Evolutionary conservation across 2,329 filamentous ascomycete species (phyloP).

Genomic region (Penicillium sp.): DNA sequence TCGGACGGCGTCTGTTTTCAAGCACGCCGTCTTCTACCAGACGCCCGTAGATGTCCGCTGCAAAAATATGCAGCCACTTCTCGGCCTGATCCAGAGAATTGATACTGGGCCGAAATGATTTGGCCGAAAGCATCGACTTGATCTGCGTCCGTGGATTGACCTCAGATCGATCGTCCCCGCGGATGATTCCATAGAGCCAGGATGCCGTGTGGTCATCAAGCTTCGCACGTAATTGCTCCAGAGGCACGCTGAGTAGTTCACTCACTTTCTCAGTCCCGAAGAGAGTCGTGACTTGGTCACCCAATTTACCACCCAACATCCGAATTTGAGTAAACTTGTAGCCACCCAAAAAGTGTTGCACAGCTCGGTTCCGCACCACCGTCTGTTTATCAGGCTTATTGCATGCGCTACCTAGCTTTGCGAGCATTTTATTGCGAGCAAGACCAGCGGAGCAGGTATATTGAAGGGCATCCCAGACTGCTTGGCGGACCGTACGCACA

Average conservation of each 20-base stretch:
- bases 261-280: conserved; percentile 76
- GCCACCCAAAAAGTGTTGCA: conserved; percentile 68
- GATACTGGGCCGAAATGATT: conserved; percentile 84
- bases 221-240: conserved; percentile 70
- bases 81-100: conserved; percentile 69
- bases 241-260: conserved; percentile 64
- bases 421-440: conserved; percentile 87
- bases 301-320: conserved; percentile 90
- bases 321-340: conserved; percentile 95
- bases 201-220: conserved; percentile 76
- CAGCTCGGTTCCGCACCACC: conserved; percentile 79
- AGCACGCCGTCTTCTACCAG: conserved; percentile 85
- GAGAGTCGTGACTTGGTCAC: conserved; percentile 72
- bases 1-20: conserved; percentile 80
- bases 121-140: conserved; percentile 95
- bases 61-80: conserved; percentile 86
- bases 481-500: conserved; percentile 65
- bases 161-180: conserved; percentile 80
- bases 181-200: conserved; percentile 79
- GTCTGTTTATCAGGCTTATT: conserved; percentile 95
- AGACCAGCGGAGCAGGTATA: conserved; percentile 93
- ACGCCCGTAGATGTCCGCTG: conserved; percentile 81
- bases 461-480: conserved; percentile 62
- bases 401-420: conserved; percentile 84
- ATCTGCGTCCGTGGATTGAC: conserved; percentile 88